Percentiles rank a stretch among this genome's conserved stretches.
Conservation (phyloP, 148 eudicot genomes). For the Bassia scoparia region DNA sequence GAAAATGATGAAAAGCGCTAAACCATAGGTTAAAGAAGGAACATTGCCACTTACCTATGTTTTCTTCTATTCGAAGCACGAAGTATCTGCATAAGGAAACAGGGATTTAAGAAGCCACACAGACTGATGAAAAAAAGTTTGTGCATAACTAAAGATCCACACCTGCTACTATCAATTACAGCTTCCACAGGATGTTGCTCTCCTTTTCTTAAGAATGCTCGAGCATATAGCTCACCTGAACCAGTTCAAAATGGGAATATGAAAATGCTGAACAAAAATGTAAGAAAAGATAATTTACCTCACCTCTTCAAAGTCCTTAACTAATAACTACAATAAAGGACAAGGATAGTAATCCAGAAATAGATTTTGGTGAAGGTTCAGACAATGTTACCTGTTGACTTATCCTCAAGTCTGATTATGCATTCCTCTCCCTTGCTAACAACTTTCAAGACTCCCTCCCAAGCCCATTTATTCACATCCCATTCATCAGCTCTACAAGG, state of each 20-base stretch:
- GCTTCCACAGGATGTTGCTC: slow-evolving; percentile 97
- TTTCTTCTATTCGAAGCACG: slow-evolving; percentile 94
- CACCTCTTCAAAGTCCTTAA: not conserved
- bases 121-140: not conserved
- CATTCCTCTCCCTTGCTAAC: slow-evolving; percentile 93
- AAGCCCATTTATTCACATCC: slow-evolving; percentile 98
- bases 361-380: not conserved
- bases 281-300: not conserved
- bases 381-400: slow-evolving; percentile 55
- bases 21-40: not conserved
- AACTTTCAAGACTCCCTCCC: slow-evolving; percentile 93
- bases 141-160: not conserved
- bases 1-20: not conserved
- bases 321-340: not conserved
- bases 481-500: slow-evolving; percentile 91
- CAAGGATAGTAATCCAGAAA: not conserved
- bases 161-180: slow-evolving; percentile 99
- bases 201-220: slow-evolving; percentile 84
- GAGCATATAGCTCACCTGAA: slow-evolving; percentile 90
- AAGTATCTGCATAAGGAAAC: slow-evolving; percentile 70
- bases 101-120: slow-evolving; percentile 4
- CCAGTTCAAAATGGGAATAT: slow-evolving; percentile 5
- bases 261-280: not conserved
- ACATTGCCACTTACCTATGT: slow-evolving; percentile 52
- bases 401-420: slow-evolving; percentile 91